Evolutionary conservation across 2,329 filamentous ascomycete species (phyloP).

Genomic region (Penicillium sp.): DNA sequence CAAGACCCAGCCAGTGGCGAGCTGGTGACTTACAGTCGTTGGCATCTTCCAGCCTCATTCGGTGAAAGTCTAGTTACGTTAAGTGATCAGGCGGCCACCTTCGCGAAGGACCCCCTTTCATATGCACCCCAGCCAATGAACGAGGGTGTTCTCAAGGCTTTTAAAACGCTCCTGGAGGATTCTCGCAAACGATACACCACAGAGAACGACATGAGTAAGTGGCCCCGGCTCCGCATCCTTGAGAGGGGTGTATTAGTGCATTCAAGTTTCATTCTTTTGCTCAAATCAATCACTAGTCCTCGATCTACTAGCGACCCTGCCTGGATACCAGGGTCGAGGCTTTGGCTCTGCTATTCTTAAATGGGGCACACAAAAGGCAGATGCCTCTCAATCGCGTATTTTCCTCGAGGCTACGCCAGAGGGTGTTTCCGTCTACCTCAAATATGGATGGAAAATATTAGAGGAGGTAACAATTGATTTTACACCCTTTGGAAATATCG

Average conservation of each 20-base stretch:
- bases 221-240: not conserved
- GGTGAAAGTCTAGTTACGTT: constrained; percentile 27
- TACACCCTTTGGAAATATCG: constrained; percentile 26
- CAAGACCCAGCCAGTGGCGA: constrained; percentile 33
- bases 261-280: not conserved
- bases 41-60: constrained; percentile 39
- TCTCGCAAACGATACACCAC: constrained; percentile 20
- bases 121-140: constrained; percentile 48
- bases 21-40: constrained; percentile 52
- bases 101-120: constrained; percentile 37
- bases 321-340: constrained; percentile 49
- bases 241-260: not conserved
- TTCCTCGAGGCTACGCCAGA: constrained; percentile 55
- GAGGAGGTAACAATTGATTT: constrained; percentile 41
- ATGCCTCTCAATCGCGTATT: constrained; percentile 44
- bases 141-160: constrained; percentile 38
- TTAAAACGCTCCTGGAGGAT: constrained; percentile 19
- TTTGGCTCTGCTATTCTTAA: constrained; percentile 46
- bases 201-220: constrained; percentile 28
- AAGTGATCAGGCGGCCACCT: constrained; percentile 42
- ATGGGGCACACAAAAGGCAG: constrained; percentile 51
- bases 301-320: constrained; percentile 49
- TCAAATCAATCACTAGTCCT: constrained; percentile 33
- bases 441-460: constrained; percentile 48
- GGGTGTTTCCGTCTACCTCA: constrained; percentile 50